A percentile compares a stretch with the other conserved stretches of the same genome.
Evolutionary conservation across 2,329 filamentous ascomycete species (phyloP).

Genomic region (Fusarium protoensiforme): DNA sequence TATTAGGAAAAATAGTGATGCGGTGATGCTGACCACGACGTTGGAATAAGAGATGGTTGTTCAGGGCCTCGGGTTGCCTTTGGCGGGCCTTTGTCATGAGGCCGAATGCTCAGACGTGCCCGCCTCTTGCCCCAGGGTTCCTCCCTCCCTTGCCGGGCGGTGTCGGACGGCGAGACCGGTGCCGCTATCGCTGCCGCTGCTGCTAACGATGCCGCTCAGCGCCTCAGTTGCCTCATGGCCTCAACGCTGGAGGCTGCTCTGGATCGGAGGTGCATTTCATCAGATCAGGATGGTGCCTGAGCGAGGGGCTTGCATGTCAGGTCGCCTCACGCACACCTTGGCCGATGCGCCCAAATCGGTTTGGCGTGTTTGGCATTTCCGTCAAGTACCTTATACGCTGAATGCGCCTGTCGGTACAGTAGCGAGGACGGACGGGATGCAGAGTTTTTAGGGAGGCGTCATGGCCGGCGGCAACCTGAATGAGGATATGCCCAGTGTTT

Average conservation of each 20-base stretch:
- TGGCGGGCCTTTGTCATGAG: background rate
- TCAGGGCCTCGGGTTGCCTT: constrained; percentile 13
- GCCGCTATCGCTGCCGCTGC: constrained; percentile 25
- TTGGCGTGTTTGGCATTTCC: constrained; percentile 14
- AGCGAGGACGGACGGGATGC: constrained; percentile 6
- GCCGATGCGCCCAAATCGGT: constrained; percentile 16
- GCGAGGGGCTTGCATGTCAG: constrained; percentile 35
- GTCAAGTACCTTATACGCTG: constrained; percentile 17
- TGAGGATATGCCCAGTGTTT: constrained; percentile 4
- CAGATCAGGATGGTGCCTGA: constrained; percentile 27
- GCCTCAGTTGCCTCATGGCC: constrained; percentile 13
- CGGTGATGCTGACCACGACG: constrained; percentile 22
- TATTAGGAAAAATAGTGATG: constrained; percentile 12
- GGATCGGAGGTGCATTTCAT: constrained; percentile 30
- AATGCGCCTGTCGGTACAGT: constrained; percentile 8
- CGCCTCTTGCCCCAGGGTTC: background rate
- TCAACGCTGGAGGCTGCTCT: constrained; percentile 23
- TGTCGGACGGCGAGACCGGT: constrained; percentile 42
- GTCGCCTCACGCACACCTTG: constrained; percentile 29
- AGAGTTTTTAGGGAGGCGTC: constrained; percentile 25
- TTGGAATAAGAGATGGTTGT: constrained; percentile 23
- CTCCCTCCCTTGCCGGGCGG: constrained; percentile 27
- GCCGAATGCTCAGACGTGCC: constrained; percentile 17
- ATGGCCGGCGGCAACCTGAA: constrained; percentile 18
- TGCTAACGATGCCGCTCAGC: constrained; percentile 31